These are phyloP conservation scores for Hypomontagnella submonticulosa DNA, from an alignment of 495 filamentous ascomycete genomes.

Conservation along the genomic window DNA sequence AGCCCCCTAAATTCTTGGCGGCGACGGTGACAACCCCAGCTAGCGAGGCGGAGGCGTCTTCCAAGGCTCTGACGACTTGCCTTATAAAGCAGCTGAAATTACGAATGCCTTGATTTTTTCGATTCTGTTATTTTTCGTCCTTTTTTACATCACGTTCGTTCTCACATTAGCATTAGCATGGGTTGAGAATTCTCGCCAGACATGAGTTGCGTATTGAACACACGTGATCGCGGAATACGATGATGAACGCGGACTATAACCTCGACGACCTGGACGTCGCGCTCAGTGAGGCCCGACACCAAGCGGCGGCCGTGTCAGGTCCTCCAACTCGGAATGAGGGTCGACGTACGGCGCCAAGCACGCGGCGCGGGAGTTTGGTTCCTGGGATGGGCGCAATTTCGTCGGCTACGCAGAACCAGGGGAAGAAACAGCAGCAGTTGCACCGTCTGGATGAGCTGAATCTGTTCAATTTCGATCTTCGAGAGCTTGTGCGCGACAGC, in stretches of 20 bases:
- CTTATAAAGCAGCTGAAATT: not conserved
- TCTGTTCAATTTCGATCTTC: conserved; percentile 45
- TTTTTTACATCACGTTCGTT: conserved; percentile 1
- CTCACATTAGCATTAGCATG: not conserved
- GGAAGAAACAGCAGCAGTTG: conserved; percentile 18
- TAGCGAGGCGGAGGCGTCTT: conserved; percentile 2
- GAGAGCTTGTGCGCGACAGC: conserved; percentile 36
- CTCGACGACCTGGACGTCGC: conserved; percentile 46
- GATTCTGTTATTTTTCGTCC: not conserved
- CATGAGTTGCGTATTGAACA: conserved; percentile 27
- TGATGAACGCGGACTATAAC: conserved; percentile 44
- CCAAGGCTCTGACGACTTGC: not conserved
- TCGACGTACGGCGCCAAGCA: conserved; percentile 44
- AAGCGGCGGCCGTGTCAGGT: conserved; percentile 30
- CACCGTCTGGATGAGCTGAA: conserved; percentile 36
- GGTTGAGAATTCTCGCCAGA: not conserved
- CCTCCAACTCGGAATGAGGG: conserved; percentile 32
- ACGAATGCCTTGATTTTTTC: not conserved
- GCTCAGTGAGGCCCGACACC: conserved; percentile 42
- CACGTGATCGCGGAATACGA: conserved; percentile 20
- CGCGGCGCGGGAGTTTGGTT: conserved; percentile 44
- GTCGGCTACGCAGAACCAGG: conserved; percentile 13
- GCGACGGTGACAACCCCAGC: conserved; percentile 9
- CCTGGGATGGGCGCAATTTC: conserved; percentile 29
- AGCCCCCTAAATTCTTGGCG: conserved; percentile 35